phyloP scores from a whole-genome alignment of 208 protist genomes.

The Trypanosoma lewisi region DNA sequence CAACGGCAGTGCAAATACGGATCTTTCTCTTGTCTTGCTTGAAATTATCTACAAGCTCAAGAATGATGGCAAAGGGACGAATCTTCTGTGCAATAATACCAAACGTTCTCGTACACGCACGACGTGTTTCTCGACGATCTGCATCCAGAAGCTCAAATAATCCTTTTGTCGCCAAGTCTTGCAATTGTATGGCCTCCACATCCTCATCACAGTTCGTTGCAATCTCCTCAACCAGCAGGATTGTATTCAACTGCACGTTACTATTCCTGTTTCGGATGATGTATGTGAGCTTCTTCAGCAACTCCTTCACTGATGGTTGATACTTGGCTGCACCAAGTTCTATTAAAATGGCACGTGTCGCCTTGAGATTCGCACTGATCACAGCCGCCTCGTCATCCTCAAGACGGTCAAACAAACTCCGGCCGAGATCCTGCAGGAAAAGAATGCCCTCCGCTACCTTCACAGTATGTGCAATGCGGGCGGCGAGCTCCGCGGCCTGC shows the following conservation, averaged over 20 bases:
- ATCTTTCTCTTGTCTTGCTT: slow-evolving; percentile 99
- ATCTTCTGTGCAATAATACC: slow-evolving; percentile 99
- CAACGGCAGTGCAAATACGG: slow-evolving; percentile 99
- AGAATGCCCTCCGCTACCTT: slow-evolving; percentile 93
- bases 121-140: slow-evolving; percentile 96
- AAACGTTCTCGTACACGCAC: slow-evolving; percentile 97
- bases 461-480: slow-evolving; percentile 94
- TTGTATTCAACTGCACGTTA: slow-evolving; percentile 97
- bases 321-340: slow-evolving; percentile 96
- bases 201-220: slow-evolving; percentile 83
- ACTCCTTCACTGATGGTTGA: slow-evolving; percentile 95
- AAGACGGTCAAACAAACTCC: slow-evolving; percentile 98
- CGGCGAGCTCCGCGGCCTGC: slow-evolving; percentile 96
- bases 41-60: slow-evolving; percentile 99
- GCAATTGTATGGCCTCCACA: slow-evolving; percentile 89
- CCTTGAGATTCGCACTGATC: slow-evolving; percentile 95
- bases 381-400: slow-evolving; percentile 97
- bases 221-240: slow-evolving; percentile 98
- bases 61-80: slow-evolving; percentile 98
- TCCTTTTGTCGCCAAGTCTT: slow-evolving; percentile 98
- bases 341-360: slow-evolving; percentile 96
- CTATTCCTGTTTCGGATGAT: slow-evolving; percentile 99
- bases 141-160: slow-evolving; percentile 99
- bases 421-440: slow-evolving; percentile 94
- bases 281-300: slow-evolving; percentile 97